Evolutionary conservation across 352 stramenopile genomes (phyloP).

Genomic region (Peronospora farinosa): DNA sequence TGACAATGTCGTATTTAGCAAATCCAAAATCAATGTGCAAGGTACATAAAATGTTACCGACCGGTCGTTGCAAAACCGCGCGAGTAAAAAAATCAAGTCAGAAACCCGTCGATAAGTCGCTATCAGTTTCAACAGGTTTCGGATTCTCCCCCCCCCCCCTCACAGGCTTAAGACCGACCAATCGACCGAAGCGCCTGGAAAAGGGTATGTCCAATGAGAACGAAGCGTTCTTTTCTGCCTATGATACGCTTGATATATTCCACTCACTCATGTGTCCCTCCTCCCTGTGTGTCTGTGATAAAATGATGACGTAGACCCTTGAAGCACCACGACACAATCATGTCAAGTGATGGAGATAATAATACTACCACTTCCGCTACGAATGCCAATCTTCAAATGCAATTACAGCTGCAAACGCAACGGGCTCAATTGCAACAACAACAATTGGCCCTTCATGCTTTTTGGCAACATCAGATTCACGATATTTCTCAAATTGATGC

Average conservation of each 20-base stretch:
- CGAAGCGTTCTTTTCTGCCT: slow-evolving; percentile 66
- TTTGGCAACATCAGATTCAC: slow-evolving; percentile 85
- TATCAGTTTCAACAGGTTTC: slow-evolving; percentile 6
- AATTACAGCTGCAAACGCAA: slow-evolving; percentile 83
- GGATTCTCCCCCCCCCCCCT: slow-evolving; percentile 3
- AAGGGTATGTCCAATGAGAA: slow-evolving; percentile 61
- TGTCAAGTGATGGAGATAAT: slow-evolving; percentile 48
- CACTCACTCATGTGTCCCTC: slow-evolving; percentile 8
- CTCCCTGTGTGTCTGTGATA: slow-evolving; percentile 6
- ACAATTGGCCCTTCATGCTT: slow-evolving; percentile 76
- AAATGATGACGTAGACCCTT: neutral
- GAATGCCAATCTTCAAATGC: slow-evolving; percentile 73
- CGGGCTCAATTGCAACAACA: slow-evolving; percentile 86
- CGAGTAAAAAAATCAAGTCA: too few relatives aligned
- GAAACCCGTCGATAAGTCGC: too few relatives aligned
- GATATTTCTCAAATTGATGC: slow-evolving; percentile 86
- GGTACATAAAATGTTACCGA: too few relatives aligned
- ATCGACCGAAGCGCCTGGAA: slow-evolving; percentile 20
- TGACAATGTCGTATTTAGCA: too few relatives aligned
- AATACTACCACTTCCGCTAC: too few relatives aligned
- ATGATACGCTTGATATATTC: slow-evolving; percentile 32
- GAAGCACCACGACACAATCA: slow-evolving; percentile 14
- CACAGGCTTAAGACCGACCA: slow-evolving; percentile 23
- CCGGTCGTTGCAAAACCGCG: too few relatives aligned
- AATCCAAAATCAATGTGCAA: too few relatives aligned